Conservation (phyloP, 2,329 filamentous ascomycete genomes). For the Paraphoma chrysanthemicola region DNA sequence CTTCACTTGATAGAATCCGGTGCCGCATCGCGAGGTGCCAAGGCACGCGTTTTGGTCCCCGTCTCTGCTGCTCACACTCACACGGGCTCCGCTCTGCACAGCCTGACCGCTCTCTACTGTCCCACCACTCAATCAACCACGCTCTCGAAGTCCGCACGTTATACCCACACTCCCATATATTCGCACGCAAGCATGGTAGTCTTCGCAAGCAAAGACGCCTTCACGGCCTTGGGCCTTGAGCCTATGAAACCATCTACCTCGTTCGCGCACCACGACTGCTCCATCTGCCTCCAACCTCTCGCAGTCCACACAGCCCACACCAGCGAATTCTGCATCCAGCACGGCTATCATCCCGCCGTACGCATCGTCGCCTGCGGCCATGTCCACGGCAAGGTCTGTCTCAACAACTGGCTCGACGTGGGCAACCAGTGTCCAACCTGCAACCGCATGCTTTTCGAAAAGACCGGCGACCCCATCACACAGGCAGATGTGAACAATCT, state of each 20-base stretch:
- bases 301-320: conserved; percentile 6
- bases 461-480: conserved; percentile 7
- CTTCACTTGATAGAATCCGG: too few relatives aligned
- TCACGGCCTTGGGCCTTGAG: conserved; percentile 17
- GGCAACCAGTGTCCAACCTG: conserved; percentile 29
- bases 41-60: too few relatives aligned
- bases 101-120: too few relatives aligned
- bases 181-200: conserved; percentile 12
- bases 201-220: conserved; percentile 18
- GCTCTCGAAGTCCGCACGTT: too few relatives aligned
- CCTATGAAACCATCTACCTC: conserved; percentile 7
- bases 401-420: conserved; percentile 22
- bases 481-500: conserved; percentile 11
- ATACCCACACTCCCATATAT: too few relatives aligned
- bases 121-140: too few relatives aligned
- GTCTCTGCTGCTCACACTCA: too few relatives aligned
- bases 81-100: too few relatives aligned
- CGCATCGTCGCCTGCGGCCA: conserved; percentile 25
- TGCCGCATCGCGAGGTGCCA: too few relatives aligned
- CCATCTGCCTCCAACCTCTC: conserved; percentile 21
- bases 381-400: conserved; percentile 24
- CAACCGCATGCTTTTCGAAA: conserved; percentile 21
- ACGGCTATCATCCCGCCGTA: conserved; percentile 15
- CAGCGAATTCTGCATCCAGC: background rate
- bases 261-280: conserved; percentile 22